These are phyloP conservation scores for Yamadazyma endophytica DNA, from an alignment of 805 yeast genomes.

Conservation along the genomic window DNA sequence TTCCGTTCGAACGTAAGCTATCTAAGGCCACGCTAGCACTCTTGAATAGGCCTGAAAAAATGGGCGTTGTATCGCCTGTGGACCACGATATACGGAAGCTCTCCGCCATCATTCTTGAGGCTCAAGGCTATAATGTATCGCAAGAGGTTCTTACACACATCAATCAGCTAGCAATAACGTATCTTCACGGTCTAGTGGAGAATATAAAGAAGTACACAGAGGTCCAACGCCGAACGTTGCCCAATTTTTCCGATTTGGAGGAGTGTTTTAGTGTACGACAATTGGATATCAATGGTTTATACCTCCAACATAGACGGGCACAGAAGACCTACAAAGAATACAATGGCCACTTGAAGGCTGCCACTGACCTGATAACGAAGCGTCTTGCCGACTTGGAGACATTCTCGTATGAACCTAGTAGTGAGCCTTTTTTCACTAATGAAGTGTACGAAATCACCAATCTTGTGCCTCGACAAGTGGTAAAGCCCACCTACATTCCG, in stretches of 20 bases:
- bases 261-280: conserved; percentile 41
- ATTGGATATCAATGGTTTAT: conserved; percentile 36
- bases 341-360: conserved; percentile 7
- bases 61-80: conserved; percentile 13
- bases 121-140: conserved; percentile 18
- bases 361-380: conserved; percentile 12
- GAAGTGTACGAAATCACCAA: conserved; percentile 48
- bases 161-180: conserved; percentile 23
- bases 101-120: conserved; percentile 21
- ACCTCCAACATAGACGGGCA: conserved; percentile 23
- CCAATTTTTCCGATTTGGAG: conserved; percentile 49
- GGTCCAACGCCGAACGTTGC: conserved; percentile 55
- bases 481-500: conserved; percentile 51
- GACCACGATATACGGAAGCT: conserved; percentile 25
- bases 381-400: conserved; percentile 6
- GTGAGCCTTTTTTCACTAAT: conserved; percentile 50
- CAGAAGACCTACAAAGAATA: conserved; percentile 14
- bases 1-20: conserved; percentile 1
- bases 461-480: conserved; percentile 49
- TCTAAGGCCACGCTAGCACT: conserved; percentile 4
- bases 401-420: conserved; percentile 28
- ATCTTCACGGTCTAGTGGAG: conserved; percentile 31
- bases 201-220: conserved; percentile 50
- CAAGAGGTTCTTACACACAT: conserved; percentile 26
- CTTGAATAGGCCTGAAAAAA: conserved; percentile 4